Conservation (phyloP, 1,284 basidiomycete genomes). For the Leccinum subrobustum region DNA sequence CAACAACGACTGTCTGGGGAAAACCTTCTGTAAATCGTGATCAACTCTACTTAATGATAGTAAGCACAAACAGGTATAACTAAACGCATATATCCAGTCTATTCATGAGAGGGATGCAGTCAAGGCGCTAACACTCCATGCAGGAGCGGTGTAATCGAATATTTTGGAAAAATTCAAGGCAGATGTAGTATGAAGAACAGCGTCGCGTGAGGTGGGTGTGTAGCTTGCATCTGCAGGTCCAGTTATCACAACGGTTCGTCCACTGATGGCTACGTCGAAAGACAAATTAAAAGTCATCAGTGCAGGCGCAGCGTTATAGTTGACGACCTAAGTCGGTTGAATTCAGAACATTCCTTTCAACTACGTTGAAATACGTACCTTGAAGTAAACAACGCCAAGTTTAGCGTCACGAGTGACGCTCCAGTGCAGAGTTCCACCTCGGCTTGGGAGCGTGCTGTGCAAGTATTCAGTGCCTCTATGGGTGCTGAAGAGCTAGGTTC, state of each 20-base stretch:
- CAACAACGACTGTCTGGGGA: slow-evolving; percentile 12
- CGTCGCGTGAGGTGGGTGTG: slow-evolving; percentile 48
- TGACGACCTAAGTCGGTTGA: slow-evolving; percentile 46
- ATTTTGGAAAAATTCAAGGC: slow-evolving; percentile 45
- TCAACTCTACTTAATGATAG: background rate
- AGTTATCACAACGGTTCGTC: slow-evolving; percentile 46
- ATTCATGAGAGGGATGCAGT: slow-evolving; percentile 12
- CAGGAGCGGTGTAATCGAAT: slow-evolving; percentile 58
- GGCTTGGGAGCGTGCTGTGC: slow-evolving; percentile 56
- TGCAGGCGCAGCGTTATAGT: slow-evolving; percentile 42
- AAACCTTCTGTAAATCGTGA: background rate
- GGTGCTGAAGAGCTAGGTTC: slow-evolving; percentile 54
- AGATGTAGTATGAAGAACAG: slow-evolving; percentile 45
- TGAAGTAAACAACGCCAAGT: slow-evolving; percentile 52
- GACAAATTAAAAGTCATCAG: slow-evolving; percentile 53
- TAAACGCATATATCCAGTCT: background rate
- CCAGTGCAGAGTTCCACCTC: slow-evolving; percentile 55
- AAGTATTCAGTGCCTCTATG: slow-evolving; percentile 63
- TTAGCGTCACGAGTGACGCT: slow-evolving; percentile 48
- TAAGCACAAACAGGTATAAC: background rate
- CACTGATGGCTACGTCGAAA: slow-evolving; percentile 46
- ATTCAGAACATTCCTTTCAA: background rate
- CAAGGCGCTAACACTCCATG: slow-evolving; percentile 57
- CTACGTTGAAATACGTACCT: slow-evolving; percentile 37
- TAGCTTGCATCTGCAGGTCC: slow-evolving; percentile 53